Conservation (phyloP, 345 rosid genomes). For the Ceriops decandra region DNA sequence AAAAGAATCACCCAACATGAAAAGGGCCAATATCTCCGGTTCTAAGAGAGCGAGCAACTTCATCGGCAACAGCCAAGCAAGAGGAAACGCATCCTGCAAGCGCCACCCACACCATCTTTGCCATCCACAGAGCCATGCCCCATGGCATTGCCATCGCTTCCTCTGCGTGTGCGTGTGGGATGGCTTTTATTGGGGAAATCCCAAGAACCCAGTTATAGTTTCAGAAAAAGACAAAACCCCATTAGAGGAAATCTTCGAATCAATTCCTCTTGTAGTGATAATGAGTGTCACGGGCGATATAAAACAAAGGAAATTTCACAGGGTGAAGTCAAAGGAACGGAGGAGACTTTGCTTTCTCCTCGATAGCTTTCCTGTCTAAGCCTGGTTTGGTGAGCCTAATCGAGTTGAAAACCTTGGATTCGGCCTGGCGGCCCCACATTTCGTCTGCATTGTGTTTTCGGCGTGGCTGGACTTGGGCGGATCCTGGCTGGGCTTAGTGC, state of each 20-base stretch:
- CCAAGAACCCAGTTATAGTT: no score
- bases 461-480: no score
- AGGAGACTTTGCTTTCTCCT: not conserved
- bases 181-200: no score
- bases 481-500: no score
- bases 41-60: slow-evolving; percentile 66
- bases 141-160: slow-evolving; percentile 57
- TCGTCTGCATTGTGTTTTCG: no score
- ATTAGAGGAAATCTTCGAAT: not conserved
- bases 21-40: slow-evolving; percentile 86
- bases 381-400: no score
- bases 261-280: no score
- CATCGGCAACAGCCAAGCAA: slow-evolving; percentile 81
- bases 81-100: slow-evolving; percentile 74
- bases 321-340: not conserved
- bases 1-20: slow-evolving; percentile 46
- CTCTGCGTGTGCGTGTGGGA: no score
- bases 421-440: no score
- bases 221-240: not conserved
- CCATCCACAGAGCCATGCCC: slow-evolving; percentile 55
- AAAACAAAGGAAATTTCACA: no score
- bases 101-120: slow-evolving; percentile 61
- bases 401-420: no score
- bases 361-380: no score
- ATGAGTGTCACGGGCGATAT: not conserved